phyloP scores from a whole-genome alignment of 345 rosid species.

The Salix koriyanagi region DNA sequence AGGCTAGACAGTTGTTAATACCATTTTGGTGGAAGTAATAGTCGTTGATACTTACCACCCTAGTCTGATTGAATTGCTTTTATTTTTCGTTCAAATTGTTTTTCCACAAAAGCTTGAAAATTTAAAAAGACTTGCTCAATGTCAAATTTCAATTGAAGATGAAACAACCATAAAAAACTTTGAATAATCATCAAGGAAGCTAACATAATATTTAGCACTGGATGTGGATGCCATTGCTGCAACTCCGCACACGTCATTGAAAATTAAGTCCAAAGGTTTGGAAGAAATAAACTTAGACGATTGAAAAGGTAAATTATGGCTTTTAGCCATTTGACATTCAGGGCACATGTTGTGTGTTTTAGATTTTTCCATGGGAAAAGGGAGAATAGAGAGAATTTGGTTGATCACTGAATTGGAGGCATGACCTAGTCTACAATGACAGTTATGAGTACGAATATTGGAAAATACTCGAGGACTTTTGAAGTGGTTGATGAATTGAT shows the following conservation, averaged over 20 bases:
- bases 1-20: too few relatives aligned
- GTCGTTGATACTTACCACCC: too few relatives aligned
- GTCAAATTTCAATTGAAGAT: too few relatives aligned
- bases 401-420: too few relatives aligned
- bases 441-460: not conserved
- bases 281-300: accelerated
- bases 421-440: not conserved
- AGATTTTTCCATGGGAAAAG: not conserved
- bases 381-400: not conserved
- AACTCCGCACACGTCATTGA: too few relatives aligned
- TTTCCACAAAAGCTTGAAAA: not conserved
- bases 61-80: too few relatives aligned
- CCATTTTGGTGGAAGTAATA: too few relatives aligned
- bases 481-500: not conserved
- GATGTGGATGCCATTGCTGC: accelerated
- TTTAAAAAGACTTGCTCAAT: too few relatives aligned
- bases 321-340: not conserved
- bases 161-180: not conserved
- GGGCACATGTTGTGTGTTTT: not conserved
- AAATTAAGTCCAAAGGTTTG: not conserved
- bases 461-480: not conserved
- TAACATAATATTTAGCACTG: not conserved
- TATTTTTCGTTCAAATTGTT: too few relatives aligned
- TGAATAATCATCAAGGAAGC: not conserved
- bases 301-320: too few relatives aligned